A percentile compares a stretch with the other conserved stretches of the same genome.
These are phyloP conservation scores for Lentinula raphanica DNA, from an alignment of 768 basidiomycete genomes.

Conservation along the genomic window DNA sequence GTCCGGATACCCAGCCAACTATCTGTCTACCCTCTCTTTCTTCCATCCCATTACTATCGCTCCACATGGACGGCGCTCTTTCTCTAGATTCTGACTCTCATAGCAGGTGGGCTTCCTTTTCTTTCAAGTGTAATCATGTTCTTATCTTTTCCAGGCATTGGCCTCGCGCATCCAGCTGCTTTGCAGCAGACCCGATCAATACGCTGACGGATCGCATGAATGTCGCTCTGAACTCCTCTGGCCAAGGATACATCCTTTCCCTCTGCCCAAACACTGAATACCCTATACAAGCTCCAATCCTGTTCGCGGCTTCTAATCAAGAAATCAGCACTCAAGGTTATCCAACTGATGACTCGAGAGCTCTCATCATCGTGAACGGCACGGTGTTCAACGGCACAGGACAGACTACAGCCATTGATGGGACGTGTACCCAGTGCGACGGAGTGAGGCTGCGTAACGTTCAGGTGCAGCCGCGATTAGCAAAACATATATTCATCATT, in stretches of 20 bases:
- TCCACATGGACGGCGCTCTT: neutral
- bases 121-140: neutral
- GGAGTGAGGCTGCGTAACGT: constrained; percentile 66
- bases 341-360: constrained; percentile 61
- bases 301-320: constrained; percentile 62
- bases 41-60: neutral
- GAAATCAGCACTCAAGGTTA: constrained; percentile 81
- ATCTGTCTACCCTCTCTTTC: neutral
- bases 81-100: neutral
- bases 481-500: neutral
- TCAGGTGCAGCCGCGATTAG: constrained; percentile 39
- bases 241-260: constrained; percentile 57
- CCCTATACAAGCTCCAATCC: constrained; percentile 57
- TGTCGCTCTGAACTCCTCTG: constrained; percentile 56
- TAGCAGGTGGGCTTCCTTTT: neutral
- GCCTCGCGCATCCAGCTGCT: constrained; percentile 15
- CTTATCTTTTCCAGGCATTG: neutral
- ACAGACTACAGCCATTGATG: constrained; percentile 71
- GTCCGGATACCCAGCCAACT: neutral
- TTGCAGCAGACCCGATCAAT: constrained; percentile 48
- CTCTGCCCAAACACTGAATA: constrained; percentile 66
- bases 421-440: constrained; percentile 53
- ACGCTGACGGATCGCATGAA: constrained; percentile 67
- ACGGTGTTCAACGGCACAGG: constrained; percentile 55
- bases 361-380: constrained; percentile 65